A percentile compares a stretch with the other conserved stretches of the same genome.
phyloP scores from a whole-genome alignment of 352 stramenopile genomes.

The Plasmopara halstedii region DNA sequence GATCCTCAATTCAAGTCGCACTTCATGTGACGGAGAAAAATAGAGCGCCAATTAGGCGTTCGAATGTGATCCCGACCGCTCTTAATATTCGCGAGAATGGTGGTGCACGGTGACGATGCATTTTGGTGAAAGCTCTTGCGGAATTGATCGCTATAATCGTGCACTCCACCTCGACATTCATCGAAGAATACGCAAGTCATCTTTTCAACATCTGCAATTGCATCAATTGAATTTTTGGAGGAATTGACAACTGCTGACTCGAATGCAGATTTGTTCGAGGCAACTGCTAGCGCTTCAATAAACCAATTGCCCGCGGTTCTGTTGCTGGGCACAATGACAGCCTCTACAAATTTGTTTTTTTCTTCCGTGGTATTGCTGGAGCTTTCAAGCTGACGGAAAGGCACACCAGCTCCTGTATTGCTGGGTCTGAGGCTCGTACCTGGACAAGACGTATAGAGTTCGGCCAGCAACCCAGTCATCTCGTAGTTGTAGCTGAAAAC shows the following conservation, averaged over 20 bases:
- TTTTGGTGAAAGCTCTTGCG: slow-evolving; percentile 55
- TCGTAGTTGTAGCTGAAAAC: slow-evolving; percentile 83
- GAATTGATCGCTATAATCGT: slow-evolving; percentile 57
- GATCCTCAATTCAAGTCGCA: slow-evolving; percentile 26
- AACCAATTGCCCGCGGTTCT: slow-evolving; percentile 36
- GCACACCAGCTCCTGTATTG: slow-evolving; percentile 2
- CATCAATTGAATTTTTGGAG: slow-evolving; percentile 22
- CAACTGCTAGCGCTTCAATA: slow-evolving; percentile 39
- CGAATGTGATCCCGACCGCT: slow-evolving; percentile 47
- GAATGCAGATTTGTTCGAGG: slow-evolving; percentile 27
- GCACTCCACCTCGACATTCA: slow-evolving; percentile 67
- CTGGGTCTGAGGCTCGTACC: slow-evolving; percentile 25
- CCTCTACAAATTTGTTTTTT: slow-evolving; percentile 39
- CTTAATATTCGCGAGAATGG: slow-evolving; percentile 51
- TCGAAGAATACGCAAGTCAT: slow-evolving; percentile 87
- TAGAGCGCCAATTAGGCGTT: slow-evolving; percentile 62
- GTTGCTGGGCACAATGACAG: slow-evolving; percentile 51
- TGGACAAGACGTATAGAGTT: slow-evolving; percentile 71
- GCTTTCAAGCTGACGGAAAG: slow-evolving; percentile 24
- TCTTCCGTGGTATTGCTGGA: slow-evolving; percentile 3
- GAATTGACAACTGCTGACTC: slow-evolving; percentile 15
- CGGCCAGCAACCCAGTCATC: slow-evolving; percentile 55
- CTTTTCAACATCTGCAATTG: slow-evolving; percentile 73
- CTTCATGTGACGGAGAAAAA: slow-evolving; percentile 60
- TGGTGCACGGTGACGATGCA: slow-evolving; percentile 50